A percentile compares a stretch with the other conserved stretches of the same genome.
Evolutionary conservation across 768 basidiomycete species (phyloP).

Genomic region (Lactifluus subvellereus): DNA sequence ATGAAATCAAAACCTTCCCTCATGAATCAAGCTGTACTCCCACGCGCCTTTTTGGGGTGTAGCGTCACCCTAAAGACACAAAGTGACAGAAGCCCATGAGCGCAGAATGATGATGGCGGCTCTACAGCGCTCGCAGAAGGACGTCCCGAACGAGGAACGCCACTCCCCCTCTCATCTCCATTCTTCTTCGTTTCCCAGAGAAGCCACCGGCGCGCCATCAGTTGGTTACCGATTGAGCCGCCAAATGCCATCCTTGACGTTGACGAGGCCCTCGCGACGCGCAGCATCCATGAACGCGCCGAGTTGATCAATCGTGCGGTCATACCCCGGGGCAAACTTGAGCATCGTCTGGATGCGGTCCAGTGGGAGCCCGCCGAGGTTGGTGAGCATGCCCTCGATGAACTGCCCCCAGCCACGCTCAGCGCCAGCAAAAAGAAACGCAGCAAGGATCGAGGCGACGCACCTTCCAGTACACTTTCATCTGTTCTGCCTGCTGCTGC

Average conservation of each 20-base stretch:
- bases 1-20: not conserved
- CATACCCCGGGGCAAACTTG: slow-evolving; percentile 76
- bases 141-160: not conserved
- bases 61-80: not conserved
- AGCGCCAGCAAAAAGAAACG: not conserved
- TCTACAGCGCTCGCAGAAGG: slow-evolving; percentile 3
- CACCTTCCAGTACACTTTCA: slow-evolving; percentile 87
- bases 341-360: slow-evolving; percentile 90
- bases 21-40: not conserved
- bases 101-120: not conserved
- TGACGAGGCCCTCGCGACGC: slow-evolving; percentile 68
- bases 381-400: slow-evolving; percentile 89
- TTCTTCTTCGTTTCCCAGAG: not conserved
- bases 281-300: slow-evolving; percentile 76
- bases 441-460: slow-evolving; percentile 22
- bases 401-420: slow-evolving; percentile 39
- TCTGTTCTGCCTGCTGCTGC: slow-evolving; percentile 78
- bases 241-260: slow-evolving; percentile 67
- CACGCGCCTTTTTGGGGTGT: not conserved
- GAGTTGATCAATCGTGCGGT: slow-evolving; percentile 74
- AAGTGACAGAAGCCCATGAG: too few relatives aligned
- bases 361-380: slow-evolving; percentile 66
- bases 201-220: not conserved
- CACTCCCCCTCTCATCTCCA: not conserved
- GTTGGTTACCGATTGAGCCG: slow-evolving; percentile 35